Conservation (phyloP, 2,329 filamentous ascomycete genomes). For the Zasmidium angulare region DNA sequence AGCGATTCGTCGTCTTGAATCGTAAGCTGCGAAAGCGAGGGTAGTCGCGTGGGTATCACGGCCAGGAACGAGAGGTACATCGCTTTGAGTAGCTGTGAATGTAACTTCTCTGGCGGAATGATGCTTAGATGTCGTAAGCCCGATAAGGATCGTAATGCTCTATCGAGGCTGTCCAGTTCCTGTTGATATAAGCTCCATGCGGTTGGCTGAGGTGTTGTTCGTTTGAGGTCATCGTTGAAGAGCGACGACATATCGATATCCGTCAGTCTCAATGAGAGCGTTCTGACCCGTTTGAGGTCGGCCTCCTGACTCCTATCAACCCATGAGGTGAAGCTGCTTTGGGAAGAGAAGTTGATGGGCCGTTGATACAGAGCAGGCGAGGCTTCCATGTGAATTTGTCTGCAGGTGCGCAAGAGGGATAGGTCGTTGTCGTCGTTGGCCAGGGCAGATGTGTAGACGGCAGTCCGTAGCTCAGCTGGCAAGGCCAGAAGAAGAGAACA, state of each 20-base stretch:
- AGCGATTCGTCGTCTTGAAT: conserved; percentile 19
- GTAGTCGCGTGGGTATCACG: conserved; percentile 21
- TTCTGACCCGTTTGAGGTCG: conserved; percentile 26
- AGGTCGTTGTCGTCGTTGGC: conserved; percentile 3
- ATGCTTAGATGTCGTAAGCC: conserved; percentile 23
- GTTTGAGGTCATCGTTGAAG: conserved; percentile 12
- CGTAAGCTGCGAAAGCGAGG: conserved; percentile 16
- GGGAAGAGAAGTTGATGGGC: conserved; percentile 25
- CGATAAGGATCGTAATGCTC: conserved; percentile 22
- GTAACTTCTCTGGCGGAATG: conserved; percentile 18
- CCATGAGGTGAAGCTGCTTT: conserved; percentile 30
- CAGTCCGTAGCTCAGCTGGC: conserved; percentile 16
- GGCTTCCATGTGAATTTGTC: conserved; percentile 27
- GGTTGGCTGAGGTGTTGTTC: conserved; percentile 3
- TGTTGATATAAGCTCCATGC: conserved; percentile 29
- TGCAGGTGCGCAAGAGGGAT: conserved; percentile 20
- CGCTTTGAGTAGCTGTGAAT: conserved; percentile 25
- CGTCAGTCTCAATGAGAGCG: conserved; percentile 23
- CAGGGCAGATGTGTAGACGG: conserved; percentile 15
- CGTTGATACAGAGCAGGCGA: conserved; percentile 24
- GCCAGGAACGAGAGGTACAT: conserved; percentile 29
- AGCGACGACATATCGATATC: conserved; percentile 31
- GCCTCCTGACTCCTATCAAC: conserved; percentile 19
- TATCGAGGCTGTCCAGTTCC: conserved; percentile 26
- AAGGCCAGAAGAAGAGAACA: conserved; percentile 14